A percentile compares a stretch with the other conserved stretches of the same genome.
phyloP scores from a whole-genome alignment of 768 basidiomycete species.

The Amanita muscaria region DNA sequence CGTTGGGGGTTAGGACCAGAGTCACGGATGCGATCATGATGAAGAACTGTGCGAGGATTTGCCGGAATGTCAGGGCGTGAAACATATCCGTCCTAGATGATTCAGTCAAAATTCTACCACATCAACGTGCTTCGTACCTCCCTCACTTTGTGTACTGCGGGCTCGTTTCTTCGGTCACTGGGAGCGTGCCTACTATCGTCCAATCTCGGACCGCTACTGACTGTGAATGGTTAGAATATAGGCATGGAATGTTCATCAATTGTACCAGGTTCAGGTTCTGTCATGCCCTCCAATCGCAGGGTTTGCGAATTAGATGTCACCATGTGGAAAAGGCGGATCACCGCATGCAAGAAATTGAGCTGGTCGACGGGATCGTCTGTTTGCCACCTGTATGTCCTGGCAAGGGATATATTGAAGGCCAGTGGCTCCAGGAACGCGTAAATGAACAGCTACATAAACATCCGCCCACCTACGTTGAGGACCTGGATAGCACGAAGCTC shows the following conservation, averaged over 20 bases:
- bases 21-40: not conserved
- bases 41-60: not conserved
- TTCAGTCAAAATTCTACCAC: not conserved
- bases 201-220: slow-evolving; percentile 13
- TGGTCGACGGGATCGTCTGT: slow-evolving; percentile 75
- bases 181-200: slow-evolving; percentile 15
- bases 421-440: slow-evolving; percentile 34
- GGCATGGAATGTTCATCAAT: slow-evolving; percentile 16
- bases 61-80: not conserved
- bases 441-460: not conserved
- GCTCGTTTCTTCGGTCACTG: not conserved
- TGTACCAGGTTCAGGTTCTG: slow-evolving; percentile 28
- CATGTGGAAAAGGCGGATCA: slow-evolving; percentile 53
- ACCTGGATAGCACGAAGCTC: slow-evolving; percentile 81
- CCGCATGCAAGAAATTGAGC: slow-evolving; percentile 53
- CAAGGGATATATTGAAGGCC: slow-evolving; percentile 74
- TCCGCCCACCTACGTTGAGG: slow-evolving; percentile 44
- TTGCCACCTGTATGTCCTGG: slow-evolving; percentile 87
- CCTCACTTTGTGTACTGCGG: not conserved
- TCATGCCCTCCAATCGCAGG: slow-evolving; percentile 53
- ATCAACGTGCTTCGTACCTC: not conserved
- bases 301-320: slow-evolving; percentile 34
- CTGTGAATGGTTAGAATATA: slow-evolving; percentile 7
- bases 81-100: not conserved
- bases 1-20: not conserved